Evolutionary conservation across 2,329 filamentous ascomycete genomes (phyloP).

Genomic region (Dothideomycetes sp.): DNA sequence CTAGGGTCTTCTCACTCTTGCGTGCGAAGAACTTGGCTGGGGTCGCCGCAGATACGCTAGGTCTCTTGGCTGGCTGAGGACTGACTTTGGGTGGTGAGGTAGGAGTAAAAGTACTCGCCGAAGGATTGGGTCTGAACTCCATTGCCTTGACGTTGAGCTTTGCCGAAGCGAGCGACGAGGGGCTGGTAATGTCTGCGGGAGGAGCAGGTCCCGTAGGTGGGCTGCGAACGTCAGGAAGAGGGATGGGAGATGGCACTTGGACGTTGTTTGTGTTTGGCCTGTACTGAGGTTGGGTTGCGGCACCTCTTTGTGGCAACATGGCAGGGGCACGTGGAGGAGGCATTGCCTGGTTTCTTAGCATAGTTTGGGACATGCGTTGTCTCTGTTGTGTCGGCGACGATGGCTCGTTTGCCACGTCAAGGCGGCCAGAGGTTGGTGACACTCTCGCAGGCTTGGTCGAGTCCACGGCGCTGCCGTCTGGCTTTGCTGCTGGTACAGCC

Average conservation of each 20-base stretch:
- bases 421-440: no score
- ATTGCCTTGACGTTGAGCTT: constrained; percentile 54
- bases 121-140: constrained; percentile 80
- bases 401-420: neutral
- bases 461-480: constrained; percentile 2
- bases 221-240: constrained; percentile 22
- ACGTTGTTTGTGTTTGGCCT: constrained; percentile 1
- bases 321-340: constrained; percentile 7
- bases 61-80: constrained; percentile 23
- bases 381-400: constrained; percentile 6
- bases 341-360: constrained; percentile 1
- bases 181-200: constrained; percentile 43
- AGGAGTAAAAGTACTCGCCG: constrained; percentile 72
- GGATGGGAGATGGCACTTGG: constrained; percentile 10
- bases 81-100: constrained; percentile 48
- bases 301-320: neutral
- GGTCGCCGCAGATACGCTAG: constrained; percentile 23
- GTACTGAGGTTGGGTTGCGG: constrained; percentile 4
- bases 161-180: constrained; percentile 43
- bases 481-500: constrained; percentile 18
- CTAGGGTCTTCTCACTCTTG: constrained; percentile 59
- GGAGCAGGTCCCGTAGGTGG: constrained; percentile 60
- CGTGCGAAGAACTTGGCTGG: constrained; percentile 54
- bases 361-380: constrained; percentile 7
- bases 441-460: neutral